phyloP scores from a whole-genome alignment of 768 basidiomycete genomes.

The Mycena latifolia region DNA sequence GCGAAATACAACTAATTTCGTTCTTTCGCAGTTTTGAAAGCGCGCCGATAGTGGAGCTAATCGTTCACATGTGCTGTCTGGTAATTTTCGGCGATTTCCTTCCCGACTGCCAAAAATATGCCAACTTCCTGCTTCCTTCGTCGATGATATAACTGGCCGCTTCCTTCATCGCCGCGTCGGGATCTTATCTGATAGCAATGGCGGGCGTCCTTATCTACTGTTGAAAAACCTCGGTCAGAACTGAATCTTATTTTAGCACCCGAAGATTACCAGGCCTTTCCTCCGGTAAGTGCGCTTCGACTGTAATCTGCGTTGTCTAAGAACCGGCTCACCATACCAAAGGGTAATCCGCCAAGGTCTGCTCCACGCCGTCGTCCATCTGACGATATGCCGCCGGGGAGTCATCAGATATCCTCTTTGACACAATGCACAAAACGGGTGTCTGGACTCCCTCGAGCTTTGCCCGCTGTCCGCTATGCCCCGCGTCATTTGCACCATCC shows the following conservation, averaged over 20 bases:
- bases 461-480: slow-evolving; percentile 5
- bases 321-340: neutral
- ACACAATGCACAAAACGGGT: slow-evolving; percentile 23
- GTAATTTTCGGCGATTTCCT: slow-evolving; percentile 1
- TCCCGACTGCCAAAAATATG: neutral
- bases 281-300: neutral
- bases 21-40: neutral
- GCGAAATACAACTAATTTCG: slow-evolving; percentile 5
- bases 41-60: neutral
- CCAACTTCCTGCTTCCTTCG: neutral
- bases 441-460: slow-evolving; percentile 31
- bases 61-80: slow-evolving; percentile 1
- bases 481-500: slow-evolving; percentile 14
- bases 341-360: neutral
- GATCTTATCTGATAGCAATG: slow-evolving; percentile 18
- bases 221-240: slow-evolving; percentile 22
- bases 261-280: slow-evolving; percentile 33
- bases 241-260: slow-evolving; percentile 11
- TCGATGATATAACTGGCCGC: neutral
- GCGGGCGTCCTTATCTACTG: neutral
- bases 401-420: neutral
- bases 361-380: neutral
- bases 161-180: slow-evolving; percentile 4
- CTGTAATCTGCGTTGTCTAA: neutral
- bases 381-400: neutral